Conservation (phyloP, 805 yeast species). For the Sugiyamaella smithiae region DNA sequence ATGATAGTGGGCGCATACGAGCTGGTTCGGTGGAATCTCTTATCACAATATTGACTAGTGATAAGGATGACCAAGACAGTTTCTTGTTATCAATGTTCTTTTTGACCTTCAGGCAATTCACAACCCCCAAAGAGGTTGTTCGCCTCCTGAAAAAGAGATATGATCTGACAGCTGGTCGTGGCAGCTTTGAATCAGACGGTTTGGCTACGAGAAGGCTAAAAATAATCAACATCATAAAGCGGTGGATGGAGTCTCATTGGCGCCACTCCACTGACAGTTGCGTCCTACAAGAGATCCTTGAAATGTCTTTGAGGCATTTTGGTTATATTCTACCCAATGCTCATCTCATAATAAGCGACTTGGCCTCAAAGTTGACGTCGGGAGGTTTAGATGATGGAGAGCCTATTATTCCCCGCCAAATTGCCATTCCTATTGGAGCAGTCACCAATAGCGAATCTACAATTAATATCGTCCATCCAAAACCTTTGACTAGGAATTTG, state of each 20-base stretch:
- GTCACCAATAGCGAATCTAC: background rate
- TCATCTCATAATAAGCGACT: constrained; percentile 19
- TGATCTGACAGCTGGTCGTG: constrained; percentile 13
- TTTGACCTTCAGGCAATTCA: constrained; percentile 70
- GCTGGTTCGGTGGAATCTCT: constrained; percentile 36
- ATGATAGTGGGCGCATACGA: constrained; percentile 28
- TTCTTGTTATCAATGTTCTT: constrained; percentile 72
- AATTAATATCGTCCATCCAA: background rate
- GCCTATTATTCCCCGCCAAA: constrained; percentile 23
- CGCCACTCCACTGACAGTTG: constrained; percentile 56
- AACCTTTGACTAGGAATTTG: constrained; percentile 14
- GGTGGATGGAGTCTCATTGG: constrained; percentile 94
- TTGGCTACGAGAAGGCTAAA: constrained; percentile 44
- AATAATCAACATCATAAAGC: constrained; percentile 64
- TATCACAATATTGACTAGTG: constrained; percentile 30
- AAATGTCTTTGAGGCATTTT: constrained; percentile 48
- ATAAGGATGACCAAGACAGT: constrained; percentile 44
- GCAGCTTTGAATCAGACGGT: constrained; percentile 41
- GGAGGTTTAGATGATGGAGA: constrained; percentile 19
- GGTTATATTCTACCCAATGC: constrained; percentile 19
- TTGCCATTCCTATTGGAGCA: constrained; percentile 10
- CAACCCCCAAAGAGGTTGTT: constrained; percentile 61
- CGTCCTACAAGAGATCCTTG: constrained; percentile 65
- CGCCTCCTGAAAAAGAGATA: constrained; percentile 60
- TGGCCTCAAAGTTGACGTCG: constrained; percentile 20